Evolutionary conservation across 2,329 filamentous ascomycete species (phyloP).

Genomic region (Dichotomopilus funicola): DNA sequence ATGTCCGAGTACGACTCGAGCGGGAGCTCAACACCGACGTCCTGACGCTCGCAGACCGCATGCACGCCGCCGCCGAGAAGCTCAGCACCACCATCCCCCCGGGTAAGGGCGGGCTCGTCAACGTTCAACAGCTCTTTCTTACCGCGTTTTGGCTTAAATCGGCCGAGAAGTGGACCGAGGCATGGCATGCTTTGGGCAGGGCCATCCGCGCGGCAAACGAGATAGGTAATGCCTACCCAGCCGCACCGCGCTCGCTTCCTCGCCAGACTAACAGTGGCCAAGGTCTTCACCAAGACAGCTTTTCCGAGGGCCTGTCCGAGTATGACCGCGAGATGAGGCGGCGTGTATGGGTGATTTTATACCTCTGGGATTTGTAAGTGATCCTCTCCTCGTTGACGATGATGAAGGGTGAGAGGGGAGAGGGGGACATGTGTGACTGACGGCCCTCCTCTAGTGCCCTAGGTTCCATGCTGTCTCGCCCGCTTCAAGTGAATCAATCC

Average conservation of each 20-base stretch:
- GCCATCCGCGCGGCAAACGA: conserved; percentile 44
- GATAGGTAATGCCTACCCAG: conserved; percentile 29
- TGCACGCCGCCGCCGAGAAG: conserved; percentile 37
- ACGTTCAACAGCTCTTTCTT: conserved; percentile 45
- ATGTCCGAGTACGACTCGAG: conserved; percentile 35
- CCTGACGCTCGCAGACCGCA: conserved; percentile 34
- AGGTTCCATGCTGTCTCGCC: conserved; percentile 37
- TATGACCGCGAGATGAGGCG: conserved; percentile 42
- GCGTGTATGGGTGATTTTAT: conserved; percentile 40
- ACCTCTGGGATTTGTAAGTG: conserved; percentile 42
- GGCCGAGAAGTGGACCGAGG: conserved; percentile 40
- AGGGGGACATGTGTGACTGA: conserved; percentile 4
- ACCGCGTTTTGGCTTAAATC: conserved; percentile 42
- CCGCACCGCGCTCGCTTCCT: not conserved
- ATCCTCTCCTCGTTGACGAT: not conserved
- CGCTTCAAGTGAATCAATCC: conserved; percentile 37
- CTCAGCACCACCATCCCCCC: conserved; percentile 37
- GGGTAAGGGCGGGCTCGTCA: conserved; percentile 37
- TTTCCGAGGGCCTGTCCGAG: conserved; percentile 32
- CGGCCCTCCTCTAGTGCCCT: conserved; percentile 30
- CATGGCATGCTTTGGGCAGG: conserved; percentile 40
- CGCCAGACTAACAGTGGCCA: conserved; percentile 7
- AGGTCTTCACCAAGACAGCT: conserved; percentile 35
- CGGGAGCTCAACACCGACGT: conserved; percentile 36
- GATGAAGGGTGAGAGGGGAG: too few species aligned